Percentiles rank a stretch among this genome's conserved stretches.
Evolutionary conservation across 352 stramenopile species (phyloP).

Genomic region (Globisporangium radiosum): DNA sequence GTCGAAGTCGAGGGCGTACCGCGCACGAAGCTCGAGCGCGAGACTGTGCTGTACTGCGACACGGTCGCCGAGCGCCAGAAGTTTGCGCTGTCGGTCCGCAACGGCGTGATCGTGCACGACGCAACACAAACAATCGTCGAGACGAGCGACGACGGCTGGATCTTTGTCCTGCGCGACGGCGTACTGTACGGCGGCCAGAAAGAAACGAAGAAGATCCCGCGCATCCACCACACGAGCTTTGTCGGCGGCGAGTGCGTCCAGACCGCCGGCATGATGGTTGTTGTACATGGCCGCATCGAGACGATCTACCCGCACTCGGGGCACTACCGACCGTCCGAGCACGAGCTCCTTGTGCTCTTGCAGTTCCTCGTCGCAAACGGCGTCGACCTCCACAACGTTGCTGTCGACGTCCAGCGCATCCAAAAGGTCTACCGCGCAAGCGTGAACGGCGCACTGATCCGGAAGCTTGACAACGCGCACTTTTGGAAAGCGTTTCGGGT

Average conservation of each 20-base stretch:
- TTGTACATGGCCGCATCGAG: slow-evolving; percentile 87
- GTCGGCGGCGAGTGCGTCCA: slow-evolving; percentile 95
- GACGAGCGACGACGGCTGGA: slow-evolving; percentile 93
- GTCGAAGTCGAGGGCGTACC: slow-evolving; percentile 85
- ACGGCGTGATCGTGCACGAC: slow-evolving; percentile 61
- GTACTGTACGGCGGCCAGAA: slow-evolving; percentile 93
- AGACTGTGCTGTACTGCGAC: slow-evolving; percentile 94
- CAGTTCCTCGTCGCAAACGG: slow-evolving; percentile 90
- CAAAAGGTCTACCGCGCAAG: slow-evolving; percentile 91
- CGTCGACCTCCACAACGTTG: slow-evolving; percentile 85
- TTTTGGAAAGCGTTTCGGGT: slow-evolving; percentile 78
- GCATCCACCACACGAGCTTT: slow-evolving; percentile 98
- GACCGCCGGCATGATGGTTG: slow-evolving; percentile 95
- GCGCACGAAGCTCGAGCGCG: slow-evolving; percentile 89
- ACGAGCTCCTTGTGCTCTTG: slow-evolving; percentile 92
- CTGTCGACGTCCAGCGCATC: slow-evolving; percentile 95
- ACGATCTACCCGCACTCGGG: slow-evolving; percentile 96
- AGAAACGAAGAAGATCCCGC: slow-evolving; percentile 88
- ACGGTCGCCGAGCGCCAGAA: slow-evolving; percentile 84
- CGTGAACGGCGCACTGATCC: slow-evolving; percentile 64
- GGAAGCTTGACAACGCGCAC: slow-evolving; percentile 80
- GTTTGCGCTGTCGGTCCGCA: slow-evolving; percentile 80
- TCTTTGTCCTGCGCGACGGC: slow-evolving; percentile 95
- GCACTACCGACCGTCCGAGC: slow-evolving; percentile 95
- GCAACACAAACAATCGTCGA: slow-evolving; percentile 70